These are phyloP conservation scores for Glonium stellatum DNA, from an alignment of 495 filamentous ascomycete genomes.

Conservation along the genomic window DNA sequence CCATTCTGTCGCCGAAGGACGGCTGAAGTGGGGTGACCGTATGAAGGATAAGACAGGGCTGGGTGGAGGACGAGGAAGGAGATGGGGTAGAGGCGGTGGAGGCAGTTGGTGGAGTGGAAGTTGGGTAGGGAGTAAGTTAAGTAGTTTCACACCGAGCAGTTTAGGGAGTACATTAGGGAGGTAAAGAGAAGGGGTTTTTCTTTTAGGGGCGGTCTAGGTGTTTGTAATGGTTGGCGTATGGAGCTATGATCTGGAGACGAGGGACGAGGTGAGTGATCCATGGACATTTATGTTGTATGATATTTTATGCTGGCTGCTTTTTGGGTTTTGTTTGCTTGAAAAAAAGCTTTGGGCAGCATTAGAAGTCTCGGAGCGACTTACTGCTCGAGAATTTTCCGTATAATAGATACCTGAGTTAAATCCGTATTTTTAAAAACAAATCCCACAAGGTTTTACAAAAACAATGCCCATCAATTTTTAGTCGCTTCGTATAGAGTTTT, in stretches of 20 bases:
- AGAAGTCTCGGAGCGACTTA: too few species aligned
- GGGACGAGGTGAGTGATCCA: not conserved
- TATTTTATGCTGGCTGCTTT: not conserved
- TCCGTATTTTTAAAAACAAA: too few species aligned
- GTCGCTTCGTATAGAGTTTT: too few species aligned
- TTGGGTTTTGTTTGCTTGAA: not conserved
- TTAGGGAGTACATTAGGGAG: conserved; percentile 30
- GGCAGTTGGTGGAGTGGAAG: conserved; percentile 30
- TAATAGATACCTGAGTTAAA: too few species aligned
- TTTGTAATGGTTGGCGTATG: not conserved
- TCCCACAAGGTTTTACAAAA: too few species aligned
- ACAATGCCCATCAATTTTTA: too few species aligned
- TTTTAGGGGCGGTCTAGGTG: not conserved
- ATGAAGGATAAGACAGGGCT: conserved; percentile 14
- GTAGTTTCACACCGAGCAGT: conserved; percentile 32
- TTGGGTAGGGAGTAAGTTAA: conserved; percentile 34
- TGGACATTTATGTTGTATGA: not conserved
- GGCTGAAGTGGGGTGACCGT: conserved; percentile 49
- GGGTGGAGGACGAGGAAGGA: conserved; percentile 17
- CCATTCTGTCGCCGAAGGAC: conserved; percentile 78
- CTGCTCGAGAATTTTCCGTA: too few species aligned
- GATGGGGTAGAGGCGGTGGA: conserved; percentile 8
- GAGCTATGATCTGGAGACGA: not conserved
- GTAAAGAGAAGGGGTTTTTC: not conserved
- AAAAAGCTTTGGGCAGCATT: too few species aligned